Conservation (phyloP, 371 early-diverging fungal species). For the Batkoa obscura region DNA sequence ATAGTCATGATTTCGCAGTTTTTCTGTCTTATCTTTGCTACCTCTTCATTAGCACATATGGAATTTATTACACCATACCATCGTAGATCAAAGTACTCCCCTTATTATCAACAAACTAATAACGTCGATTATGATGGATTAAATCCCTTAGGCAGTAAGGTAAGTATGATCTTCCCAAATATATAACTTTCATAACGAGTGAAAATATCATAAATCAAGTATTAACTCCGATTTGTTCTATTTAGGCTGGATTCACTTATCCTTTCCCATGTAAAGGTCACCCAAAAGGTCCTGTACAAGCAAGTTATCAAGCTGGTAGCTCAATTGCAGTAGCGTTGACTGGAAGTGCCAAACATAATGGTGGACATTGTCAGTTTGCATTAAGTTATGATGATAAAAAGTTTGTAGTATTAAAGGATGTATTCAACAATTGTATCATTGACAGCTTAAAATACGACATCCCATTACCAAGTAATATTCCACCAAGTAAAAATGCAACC, state of each 20-base stretch:
- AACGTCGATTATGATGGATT: background rate
- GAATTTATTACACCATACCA: background rate
- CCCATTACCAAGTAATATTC: slow-evolving; percentile 26
- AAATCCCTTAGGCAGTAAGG: background rate
- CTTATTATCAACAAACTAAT: background rate
- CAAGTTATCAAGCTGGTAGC: background rate
- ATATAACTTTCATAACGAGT: no score
- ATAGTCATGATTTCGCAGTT: no score
- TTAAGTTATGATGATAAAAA: background rate
- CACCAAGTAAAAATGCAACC: background rate
- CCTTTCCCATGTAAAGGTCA: background rate
- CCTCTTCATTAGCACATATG: no score
- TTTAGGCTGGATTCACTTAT: background rate
- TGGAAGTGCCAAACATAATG: background rate
- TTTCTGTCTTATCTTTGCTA: no score
- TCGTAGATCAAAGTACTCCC: slow-evolving; percentile 1
- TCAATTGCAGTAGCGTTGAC: background rate
- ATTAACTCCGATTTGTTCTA: background rate
- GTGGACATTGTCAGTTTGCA: background rate
- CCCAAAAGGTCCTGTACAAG: background rate
- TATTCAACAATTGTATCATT: slow-evolving; percentile 7
- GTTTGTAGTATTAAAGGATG: background rate
- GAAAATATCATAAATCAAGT: no score
- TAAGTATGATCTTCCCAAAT: background rate
- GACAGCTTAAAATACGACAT: slow-evolving; percentile 16